phyloP scores from a whole-genome alignment of 306 rosid species.

The Castanea crenata region DNA sequence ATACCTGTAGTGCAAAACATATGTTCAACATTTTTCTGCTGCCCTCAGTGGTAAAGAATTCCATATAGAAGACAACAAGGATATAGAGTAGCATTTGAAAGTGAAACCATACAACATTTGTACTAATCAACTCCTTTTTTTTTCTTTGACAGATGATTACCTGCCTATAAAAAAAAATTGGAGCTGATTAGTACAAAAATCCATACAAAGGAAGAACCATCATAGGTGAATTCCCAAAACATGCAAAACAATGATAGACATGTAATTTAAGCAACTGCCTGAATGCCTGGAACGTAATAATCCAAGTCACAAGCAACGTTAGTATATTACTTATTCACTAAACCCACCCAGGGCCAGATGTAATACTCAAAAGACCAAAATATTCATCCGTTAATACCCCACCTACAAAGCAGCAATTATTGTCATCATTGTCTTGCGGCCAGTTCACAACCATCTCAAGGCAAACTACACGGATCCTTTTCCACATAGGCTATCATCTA shows the following conservation, averaged over 20 bases:
- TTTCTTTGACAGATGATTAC: too few species aligned
- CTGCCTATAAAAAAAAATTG: background rate
- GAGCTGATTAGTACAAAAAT: background rate
- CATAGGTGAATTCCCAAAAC: constrained; percentile 8
- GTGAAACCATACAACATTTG: background rate
- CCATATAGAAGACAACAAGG: constrained; percentile 18
- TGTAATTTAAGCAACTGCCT: background rate
- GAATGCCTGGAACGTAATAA: background rate
- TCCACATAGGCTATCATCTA: background rate
- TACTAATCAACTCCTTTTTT: too few species aligned
- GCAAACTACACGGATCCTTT: background rate
- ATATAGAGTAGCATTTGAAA: background rate
- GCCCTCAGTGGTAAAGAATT: constrained; percentile 14
- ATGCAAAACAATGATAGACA: background rate
- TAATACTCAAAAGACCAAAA: background rate
- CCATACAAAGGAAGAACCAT: background rate
- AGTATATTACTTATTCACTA: background rate
- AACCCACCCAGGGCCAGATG: background rate
- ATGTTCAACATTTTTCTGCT: constrained; percentile 4
- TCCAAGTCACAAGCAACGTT: background rate
- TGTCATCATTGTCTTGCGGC: background rate
- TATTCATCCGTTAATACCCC: background rate
- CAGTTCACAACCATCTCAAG: background rate
- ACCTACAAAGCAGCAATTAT: background rate
- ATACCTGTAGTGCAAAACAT: constrained; percentile 47